Evolutionary conservation across 768 basidiomycete species (phyloP).

Genomic region (Agaricus sinodeliciosus): DNA sequence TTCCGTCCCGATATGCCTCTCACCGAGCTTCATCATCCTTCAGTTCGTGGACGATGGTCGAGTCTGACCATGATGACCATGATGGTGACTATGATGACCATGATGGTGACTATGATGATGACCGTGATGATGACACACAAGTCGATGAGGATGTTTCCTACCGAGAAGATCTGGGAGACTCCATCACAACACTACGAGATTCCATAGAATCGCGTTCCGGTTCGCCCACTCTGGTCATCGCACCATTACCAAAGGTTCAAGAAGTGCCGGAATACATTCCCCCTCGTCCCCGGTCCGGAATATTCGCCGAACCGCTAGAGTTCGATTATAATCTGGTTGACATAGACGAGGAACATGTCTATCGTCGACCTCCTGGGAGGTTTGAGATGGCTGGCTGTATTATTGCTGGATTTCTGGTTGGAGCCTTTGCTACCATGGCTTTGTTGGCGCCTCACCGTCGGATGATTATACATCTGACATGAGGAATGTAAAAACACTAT

Average conservation of each 20-base stretch:
- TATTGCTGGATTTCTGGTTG: conserved; percentile 47
- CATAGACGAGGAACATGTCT: conserved; percentile 10
- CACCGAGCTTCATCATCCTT: neutral
- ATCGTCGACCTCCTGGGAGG: conserved; percentile 16
- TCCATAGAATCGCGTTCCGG: neutral
- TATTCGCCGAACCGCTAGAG: conserved; percentile 11
- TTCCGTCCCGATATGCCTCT: neutral
- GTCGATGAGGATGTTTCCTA: conserved; percentile 6
- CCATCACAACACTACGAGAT: neutral
- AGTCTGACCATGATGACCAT: neutral
- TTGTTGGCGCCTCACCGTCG: conserved; percentile 27
- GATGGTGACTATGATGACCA: neutral
- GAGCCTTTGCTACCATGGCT: conserved; percentile 26
- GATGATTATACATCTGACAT: conserved; percentile 25
- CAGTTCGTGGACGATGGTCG: conserved; percentile 7
- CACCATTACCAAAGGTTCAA: neutral
- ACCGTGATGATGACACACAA: conserved; percentile 7
- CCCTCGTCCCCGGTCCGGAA: conserved; percentile 9
- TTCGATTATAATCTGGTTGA: neutral
- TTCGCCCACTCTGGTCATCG: conserved; percentile 4
- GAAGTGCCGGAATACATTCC: conserved; percentile 9
- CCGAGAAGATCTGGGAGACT: conserved; percentile 1
- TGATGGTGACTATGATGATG: conserved; percentile 1
- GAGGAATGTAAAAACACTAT: neutral
- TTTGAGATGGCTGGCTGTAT: conserved; percentile 31